Evolutionary conservation across 768 basidiomycete genomes (phyloP).

Genomic region (Melanogaster broomeanus): DNA sequence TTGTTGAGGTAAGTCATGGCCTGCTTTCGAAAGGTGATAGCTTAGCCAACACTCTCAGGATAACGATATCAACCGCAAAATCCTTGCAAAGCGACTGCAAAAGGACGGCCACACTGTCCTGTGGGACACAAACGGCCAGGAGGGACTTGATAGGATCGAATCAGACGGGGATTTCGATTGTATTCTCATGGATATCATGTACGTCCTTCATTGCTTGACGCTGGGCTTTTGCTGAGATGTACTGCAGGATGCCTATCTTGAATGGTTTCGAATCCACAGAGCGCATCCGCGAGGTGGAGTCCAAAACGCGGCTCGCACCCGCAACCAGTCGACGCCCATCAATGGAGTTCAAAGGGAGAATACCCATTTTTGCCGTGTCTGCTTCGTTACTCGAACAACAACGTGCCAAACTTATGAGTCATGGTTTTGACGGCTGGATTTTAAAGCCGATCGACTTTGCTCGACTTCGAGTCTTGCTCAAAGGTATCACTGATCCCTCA

Average conservation of each 20-base stretch:
- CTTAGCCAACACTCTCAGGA: conserved; percentile 42
- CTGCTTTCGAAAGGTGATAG: neutral
- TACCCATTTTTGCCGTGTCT: conserved; percentile 83
- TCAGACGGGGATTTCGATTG: conserved; percentile 65
- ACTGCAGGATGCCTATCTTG: conserved; percentile 72
- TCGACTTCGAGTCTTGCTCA: conserved; percentile 57
- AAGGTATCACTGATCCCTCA: conserved; percentile 54
- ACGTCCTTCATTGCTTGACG: conserved; percentile 22
- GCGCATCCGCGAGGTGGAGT: conserved; percentile 65
- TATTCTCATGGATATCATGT: conserved; percentile 86
- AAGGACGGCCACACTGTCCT: conserved; percentile 67
- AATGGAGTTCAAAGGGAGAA: conserved; percentile 55
- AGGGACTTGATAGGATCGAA: conserved; percentile 61
- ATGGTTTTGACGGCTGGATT: conserved; percentile 81
- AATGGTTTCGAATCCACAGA: conserved; percentile 71
- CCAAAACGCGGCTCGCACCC: neutral
- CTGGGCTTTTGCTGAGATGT: neutral
- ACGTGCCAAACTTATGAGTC: conserved; percentile 48
- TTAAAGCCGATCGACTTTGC: conserved; percentile 83
- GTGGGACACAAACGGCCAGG: conserved; percentile 73
- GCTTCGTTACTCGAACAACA: conserved; percentile 67
- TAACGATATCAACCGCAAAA: conserved; percentile 70
- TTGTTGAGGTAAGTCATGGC: conserved; percentile 59
- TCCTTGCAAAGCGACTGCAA: conserved; percentile 67
- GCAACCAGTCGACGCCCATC: conserved; percentile 38